Percentiles rank a stretch among this genome's conserved stretches.
phyloP scores from a whole-genome alignment of 164 flowering plant genomes.

The Annona cherimola region DNA sequence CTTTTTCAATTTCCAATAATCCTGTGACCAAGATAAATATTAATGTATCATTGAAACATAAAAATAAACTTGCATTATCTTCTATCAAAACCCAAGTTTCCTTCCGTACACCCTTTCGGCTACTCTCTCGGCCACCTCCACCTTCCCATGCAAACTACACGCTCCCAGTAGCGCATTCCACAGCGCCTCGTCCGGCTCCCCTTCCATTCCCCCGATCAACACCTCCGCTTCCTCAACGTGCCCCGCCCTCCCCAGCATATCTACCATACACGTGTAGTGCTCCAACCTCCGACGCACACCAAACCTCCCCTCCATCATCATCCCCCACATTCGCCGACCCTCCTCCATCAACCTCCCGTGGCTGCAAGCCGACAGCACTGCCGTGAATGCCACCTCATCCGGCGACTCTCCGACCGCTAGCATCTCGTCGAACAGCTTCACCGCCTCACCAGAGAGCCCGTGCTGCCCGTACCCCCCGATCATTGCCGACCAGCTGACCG shows the following conservation, averaged over 20 bases:
- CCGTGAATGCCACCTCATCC: conserved; percentile 8
- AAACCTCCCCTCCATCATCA: conserved; percentile 12
- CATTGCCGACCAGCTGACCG: conserved; percentile 14
- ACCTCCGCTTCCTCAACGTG: conserved; percentile 10
- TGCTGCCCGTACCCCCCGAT: conserved; percentile 10
- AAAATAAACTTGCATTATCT: background rate
- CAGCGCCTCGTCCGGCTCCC: conserved; percentile 9
- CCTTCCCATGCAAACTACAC: conserved; percentile 9
- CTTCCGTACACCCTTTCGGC: background rate
- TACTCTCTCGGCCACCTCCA: conserved; percentile 9
- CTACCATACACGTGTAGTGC: conserved; percentile 21
- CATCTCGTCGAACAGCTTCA: conserved; percentile 14
- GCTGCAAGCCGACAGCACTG: conserved; percentile 12
- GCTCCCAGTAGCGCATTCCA: conserved; percentile 13
- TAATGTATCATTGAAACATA: too few species aligned
- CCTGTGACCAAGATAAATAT: too few species aligned
- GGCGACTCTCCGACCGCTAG: conserved; percentile 8
- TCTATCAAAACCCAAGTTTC: background rate
- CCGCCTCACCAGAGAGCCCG: conserved; percentile 7
- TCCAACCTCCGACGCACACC: conserved; percentile 9
- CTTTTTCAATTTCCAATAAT: too few species aligned
- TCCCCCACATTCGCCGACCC: conserved; percentile 7
- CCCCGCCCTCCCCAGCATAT: conserved; percentile 13
- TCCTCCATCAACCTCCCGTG: conserved; percentile 11
- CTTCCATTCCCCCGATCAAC: conserved; percentile 9